These are phyloP conservation scores for Pleurozium schreberi DNA, from an alignment of 225 moss, liverwort and hornwort genomes.

Conservation along the genomic window DNA sequence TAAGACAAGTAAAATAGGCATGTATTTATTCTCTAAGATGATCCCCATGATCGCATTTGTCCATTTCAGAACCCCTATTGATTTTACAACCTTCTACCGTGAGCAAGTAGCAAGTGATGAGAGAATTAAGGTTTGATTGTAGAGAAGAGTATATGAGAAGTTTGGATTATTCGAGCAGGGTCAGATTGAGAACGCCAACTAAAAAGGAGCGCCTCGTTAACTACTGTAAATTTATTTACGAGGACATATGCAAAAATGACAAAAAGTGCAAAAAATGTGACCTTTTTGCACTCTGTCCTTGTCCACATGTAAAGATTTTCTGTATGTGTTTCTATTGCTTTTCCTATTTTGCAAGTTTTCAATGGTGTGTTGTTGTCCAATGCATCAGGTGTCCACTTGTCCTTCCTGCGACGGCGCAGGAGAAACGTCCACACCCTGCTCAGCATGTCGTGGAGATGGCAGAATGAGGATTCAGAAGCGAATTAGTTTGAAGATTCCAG, in stretches of 20 bases:
- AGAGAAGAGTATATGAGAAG: not conserved
- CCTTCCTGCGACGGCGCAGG: constrained; percentile 77
- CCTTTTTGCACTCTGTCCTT: not conserved
- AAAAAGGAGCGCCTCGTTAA: not conserved
- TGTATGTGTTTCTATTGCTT: not conserved
- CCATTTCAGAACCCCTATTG: not conserved
- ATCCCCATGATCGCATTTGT: not conserved
- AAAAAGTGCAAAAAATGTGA: not conserved
- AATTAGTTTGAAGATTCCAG: constrained; percentile 84
- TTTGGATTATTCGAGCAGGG: not conserved
- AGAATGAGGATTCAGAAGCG: constrained; percentile 57
- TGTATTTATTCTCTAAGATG: not conserved
- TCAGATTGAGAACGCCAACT: not conserved
- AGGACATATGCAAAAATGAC: not conserved
- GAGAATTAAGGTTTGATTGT: not conserved
- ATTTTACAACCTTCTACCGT: not conserved
- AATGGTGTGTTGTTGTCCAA: not conserved
- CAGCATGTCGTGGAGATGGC: constrained; percentile 66
- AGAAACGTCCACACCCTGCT: constrained; percentile 62
- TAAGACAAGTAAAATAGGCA: not conserved
- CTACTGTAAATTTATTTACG: not conserved
- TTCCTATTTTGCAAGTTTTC: not conserved
- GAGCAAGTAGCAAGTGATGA: not conserved
- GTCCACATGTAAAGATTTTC: not conserved
- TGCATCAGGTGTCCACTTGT: constrained; percentile 50